A percentile compares a stretch with the other conserved stretches of the same genome.
Conservation (phyloP, 1,284 basidiomycete genomes). For the Trichosporon ovoides region DNA sequence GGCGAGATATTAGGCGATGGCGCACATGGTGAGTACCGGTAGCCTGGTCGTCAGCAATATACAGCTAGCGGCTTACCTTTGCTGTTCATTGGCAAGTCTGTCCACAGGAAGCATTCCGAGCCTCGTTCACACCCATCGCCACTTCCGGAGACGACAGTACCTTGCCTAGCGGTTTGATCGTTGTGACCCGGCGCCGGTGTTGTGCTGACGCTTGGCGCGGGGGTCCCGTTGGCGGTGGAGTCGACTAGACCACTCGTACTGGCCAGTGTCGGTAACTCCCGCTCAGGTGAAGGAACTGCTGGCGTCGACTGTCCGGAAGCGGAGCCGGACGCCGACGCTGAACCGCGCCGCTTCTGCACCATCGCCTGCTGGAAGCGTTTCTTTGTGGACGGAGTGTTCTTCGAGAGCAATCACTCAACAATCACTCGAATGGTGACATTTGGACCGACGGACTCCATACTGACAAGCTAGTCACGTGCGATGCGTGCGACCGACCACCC, state of each 20-base stretch:
- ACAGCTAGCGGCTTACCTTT: slow-evolving; percentile 22
- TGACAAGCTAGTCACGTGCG: neutral
- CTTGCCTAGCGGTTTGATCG: slow-evolving; percentile 21
- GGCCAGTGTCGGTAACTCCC: neutral
- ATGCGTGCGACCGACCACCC: no score
- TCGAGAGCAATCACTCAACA: no score
- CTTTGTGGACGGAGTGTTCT: neutral
- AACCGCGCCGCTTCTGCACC: neutral
- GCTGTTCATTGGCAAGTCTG: slow-evolving; percentile 46
- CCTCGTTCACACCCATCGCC: slow-evolving; percentile 37
- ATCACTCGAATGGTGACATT: no score
- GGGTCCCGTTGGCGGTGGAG: neutral
- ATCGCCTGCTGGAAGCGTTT: neutral
- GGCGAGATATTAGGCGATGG: slow-evolving; percentile 41
- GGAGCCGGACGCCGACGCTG: neutral
- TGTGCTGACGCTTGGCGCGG: slow-evolving; percentile 9
- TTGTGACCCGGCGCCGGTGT: slow-evolving; percentile 22
- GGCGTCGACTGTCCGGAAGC: neutral
- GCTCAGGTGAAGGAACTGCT: neutral
- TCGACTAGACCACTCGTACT: neutral
- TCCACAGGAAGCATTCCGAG: slow-evolving; percentile 46
- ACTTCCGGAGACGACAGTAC: slow-evolving; percentile 28
- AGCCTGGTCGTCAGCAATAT: slow-evolving; percentile 27
- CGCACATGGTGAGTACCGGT: slow-evolving; percentile 50
- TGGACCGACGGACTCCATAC: no score